These are phyloP conservation scores for Phytophthora uliginosa DNA, from an alignment of 352 stramenopile genomes.

Conservation along the genomic window DNA sequence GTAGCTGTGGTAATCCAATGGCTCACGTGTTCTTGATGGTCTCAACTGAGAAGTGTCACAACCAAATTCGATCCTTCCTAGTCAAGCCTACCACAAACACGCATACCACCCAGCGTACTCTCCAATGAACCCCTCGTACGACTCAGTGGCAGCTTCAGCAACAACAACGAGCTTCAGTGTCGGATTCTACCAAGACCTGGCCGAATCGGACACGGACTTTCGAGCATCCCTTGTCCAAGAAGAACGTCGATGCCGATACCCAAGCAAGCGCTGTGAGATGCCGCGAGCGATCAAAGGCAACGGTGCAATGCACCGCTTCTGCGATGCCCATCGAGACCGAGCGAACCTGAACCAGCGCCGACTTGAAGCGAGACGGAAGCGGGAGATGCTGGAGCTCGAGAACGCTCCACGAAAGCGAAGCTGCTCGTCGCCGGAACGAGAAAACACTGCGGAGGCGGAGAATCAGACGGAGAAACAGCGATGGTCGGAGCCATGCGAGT, in stretches of 20 bases:
- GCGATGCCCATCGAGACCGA: constrained; percentile 51
- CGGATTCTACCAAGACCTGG: constrained; percentile 4
- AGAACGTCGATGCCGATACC: constrained; percentile 41
- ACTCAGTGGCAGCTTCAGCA: background rate
- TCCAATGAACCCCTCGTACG: constrained; percentile 16
- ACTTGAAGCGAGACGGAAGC: constrained; percentile 46
- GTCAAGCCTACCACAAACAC: constrained; percentile 5
- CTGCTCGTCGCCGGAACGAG: constrained; percentile 6
- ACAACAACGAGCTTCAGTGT: constrained; percentile 3
- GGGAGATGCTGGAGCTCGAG: constrained; percentile 18
- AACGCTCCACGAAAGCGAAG: constrained; percentile 1
- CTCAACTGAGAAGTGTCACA: constrained; percentile 1
- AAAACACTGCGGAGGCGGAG: background rate
- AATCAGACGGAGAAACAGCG: background rate
- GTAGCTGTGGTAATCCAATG: constrained; percentile 1
- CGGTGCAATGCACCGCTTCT: constrained; percentile 57
- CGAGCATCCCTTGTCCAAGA: constrained; percentile 13
- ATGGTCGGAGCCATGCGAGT: constrained; percentile 2
- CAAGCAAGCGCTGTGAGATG: constrained; percentile 50
- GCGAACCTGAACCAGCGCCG: constrained; percentile 67
- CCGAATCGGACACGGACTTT: constrained; percentile 8
- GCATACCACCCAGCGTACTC: background rate
- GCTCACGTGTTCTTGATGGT: background rate
- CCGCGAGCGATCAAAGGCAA: constrained; percentile 50
- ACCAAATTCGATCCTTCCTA: constrained; percentile 20